Base-by-base conservation (phyloP, 306 rosid genomes). In the Cyamopsis tetragonoloba region DNA sequence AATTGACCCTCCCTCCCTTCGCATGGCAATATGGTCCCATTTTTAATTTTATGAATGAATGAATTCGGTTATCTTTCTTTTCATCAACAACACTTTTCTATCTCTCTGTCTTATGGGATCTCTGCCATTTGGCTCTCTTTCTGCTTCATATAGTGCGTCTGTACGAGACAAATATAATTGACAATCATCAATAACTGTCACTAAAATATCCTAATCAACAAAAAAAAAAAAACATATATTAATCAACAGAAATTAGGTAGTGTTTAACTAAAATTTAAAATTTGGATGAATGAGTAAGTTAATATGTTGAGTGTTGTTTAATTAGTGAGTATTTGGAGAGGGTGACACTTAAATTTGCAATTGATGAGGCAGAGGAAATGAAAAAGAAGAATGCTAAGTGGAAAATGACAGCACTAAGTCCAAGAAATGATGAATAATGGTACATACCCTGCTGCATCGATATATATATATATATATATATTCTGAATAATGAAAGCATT, bases 131-230 rank as follows among this genome's bases (percentile, higher is more conserved):
- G 82, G 82, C 62, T 13, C 3, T 7, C 54, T 72, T 31, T 61
- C 1, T 6, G 43, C 81, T 70, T 76, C 85, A 76, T 49, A 81
- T 72, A 62, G 82, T 77, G 82, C 41, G 53, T 26, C 3, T 12
- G n/a, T 24, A 6, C 15, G 12, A 13, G 32, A 43, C 51, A 6
- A 27, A 17, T 23, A 7, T 43, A 47, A 47, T n/a, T n/a, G 37
- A 57, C 2, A 39, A n/a, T 13, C 1, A 31, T 9, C 20, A 17
- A 26, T 56, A n/a, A 30, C 26, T 4, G n/a, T 42, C n/a, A 5
- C 11, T 49, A 60, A 47, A 47, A 3, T 18, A 28, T 17, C 67
- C 23, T 24, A n/a, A n/a, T n/a, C n/a, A n/a, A n/a, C n/a, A n/a
- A n/a, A n/a, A n/a, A n/a, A n/a, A n/a, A n/a, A n/a, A n/a, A n/a